phyloP scores from a whole-genome alignment of 2,329 filamentous ascomycete genomes.

The Teratosphaeria zuluensis region DNA sequence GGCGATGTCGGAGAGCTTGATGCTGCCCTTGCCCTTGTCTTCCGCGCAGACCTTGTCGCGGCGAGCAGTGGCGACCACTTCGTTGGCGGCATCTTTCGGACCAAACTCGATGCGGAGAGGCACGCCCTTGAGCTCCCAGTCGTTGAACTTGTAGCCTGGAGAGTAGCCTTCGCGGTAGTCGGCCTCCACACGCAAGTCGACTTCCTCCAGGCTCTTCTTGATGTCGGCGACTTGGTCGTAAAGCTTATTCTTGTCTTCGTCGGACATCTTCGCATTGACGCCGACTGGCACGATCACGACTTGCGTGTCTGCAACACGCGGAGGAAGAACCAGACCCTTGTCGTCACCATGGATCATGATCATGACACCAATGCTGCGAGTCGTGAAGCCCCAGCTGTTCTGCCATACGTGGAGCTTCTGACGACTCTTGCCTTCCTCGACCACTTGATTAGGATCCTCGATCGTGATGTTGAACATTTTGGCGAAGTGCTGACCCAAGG shows the following conservation, averaged over 20 bases:
- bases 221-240: slow-evolving; percentile 67
- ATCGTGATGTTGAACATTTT: slow-evolving; percentile 99
- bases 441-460: slow-evolving; percentile 65
- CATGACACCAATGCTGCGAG: slow-evolving; percentile 96
- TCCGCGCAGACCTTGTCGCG: slow-evolving; percentile 54
- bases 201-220: slow-evolving; percentile 57
- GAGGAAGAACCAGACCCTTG: slow-evolving; percentile 87
- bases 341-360: slow-evolving; percentile 97
- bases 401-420: slow-evolving; percentile 86
- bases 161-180: slow-evolving; percentile 85
- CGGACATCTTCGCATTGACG: slow-evolving; percentile 74
- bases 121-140: slow-evolving; percentile 95
- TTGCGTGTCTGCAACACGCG: slow-evolving; percentile 78
- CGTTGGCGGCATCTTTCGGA: slow-evolving; percentile 81
- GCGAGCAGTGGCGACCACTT: slow-evolving; percentile 74
- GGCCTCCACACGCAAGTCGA: slow-evolving; percentile 65
- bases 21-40: slow-evolving; percentile 60
- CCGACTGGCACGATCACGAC: slow-evolving; percentile 84
- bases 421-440: slow-evolving; percentile 59
- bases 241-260: slow-evolving; percentile 69
- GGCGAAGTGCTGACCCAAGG: slow-evolving; percentile 92
- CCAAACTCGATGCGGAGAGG: slow-evolving; percentile 92
- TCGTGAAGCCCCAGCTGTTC: slow-evolving; percentile 98
- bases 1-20: slow-evolving; percentile 63
- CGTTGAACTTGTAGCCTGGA: slow-evolving; percentile 96